phyloP scores from a whole-genome alignment of 371 early-diverging fungal species.

The Coemansia sp. region DNA sequence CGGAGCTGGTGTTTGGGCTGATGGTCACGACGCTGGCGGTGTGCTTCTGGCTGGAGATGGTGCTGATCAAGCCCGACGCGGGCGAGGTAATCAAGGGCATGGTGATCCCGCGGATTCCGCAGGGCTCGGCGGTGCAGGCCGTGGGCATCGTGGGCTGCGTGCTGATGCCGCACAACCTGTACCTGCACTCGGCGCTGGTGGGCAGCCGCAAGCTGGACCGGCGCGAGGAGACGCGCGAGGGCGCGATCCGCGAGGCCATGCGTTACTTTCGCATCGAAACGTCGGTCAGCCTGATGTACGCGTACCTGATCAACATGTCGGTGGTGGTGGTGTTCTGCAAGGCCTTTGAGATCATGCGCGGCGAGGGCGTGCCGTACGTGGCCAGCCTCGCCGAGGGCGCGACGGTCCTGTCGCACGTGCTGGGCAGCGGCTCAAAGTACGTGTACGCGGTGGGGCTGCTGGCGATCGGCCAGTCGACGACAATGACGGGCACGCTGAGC shows the following conservation, averaged over 20 bases:
- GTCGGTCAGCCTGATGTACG: constrained; percentile 61
- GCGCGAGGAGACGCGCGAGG: constrained; percentile 45
- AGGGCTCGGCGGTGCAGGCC: constrained; percentile 61
- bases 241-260: constrained; percentile 64
- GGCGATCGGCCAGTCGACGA: constrained; percentile 72
- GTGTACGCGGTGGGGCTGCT: constrained; percentile 70
- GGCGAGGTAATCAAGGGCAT: constrained; percentile 62
- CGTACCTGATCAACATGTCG: constrained; percentile 70
- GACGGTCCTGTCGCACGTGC: constrained; percentile 55
- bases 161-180: constrained; percentile 80
- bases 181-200: constrained; percentile 67
- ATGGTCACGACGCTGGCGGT: constrained; percentile 64
- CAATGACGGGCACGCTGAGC: constrained; percentile 75
- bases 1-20: constrained; percentile 65
- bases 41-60: constrained; percentile 71
- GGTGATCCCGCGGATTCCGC: constrained; percentile 59
- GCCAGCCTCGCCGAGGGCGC: constrained; percentile 65
- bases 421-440: constrained; percentile 61
- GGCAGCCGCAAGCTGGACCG: constrained; percentile 60
- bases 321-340: constrained; percentile 70
- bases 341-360: constrained; percentile 56
- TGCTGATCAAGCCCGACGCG: constrained; percentile 58
- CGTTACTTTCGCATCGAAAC: constrained; percentile 69
- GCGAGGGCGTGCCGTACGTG: constrained; percentile 28
- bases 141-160: constrained; percentile 71